Conservation (phyloP, 345 rosid genomes). For the Hibiscus trionum region DNA sequence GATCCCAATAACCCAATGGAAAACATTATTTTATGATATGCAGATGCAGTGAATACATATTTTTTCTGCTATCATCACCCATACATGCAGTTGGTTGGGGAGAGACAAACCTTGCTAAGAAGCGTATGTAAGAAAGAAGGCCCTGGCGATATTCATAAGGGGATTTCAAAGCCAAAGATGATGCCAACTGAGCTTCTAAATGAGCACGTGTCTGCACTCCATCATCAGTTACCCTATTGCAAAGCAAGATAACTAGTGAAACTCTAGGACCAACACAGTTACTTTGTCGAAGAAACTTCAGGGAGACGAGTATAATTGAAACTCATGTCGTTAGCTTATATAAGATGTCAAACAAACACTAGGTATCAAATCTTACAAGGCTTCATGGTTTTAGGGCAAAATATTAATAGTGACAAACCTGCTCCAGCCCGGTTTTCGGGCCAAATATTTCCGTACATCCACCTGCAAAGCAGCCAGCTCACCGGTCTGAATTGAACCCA, state of each 20-base stretch:
- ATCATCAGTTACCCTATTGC: constrained; percentile 82
- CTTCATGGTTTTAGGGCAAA: background rate
- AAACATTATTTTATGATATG: background rate
- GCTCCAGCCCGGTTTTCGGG: constrained; percentile 97
- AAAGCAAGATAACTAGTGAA: constrained; percentile 3
- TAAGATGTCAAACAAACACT: constrained; percentile 4
- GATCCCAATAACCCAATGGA: background rate
- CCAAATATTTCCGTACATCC: constrained; percentile 89
- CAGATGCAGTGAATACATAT: background rate
- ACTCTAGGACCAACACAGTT: constrained; percentile 1
- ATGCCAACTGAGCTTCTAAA: constrained; percentile 92
- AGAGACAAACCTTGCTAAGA: constrained; percentile 65
- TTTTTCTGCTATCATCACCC: background rate
- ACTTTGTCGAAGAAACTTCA: background rate
- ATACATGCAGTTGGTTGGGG: background rate
- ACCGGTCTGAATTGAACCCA: constrained; percentile 75
- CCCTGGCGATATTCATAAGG: constrained; percentile 87
- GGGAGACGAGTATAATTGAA: background rate
- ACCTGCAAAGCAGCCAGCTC: constrained; percentile 94
- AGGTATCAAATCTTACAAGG: background rate
- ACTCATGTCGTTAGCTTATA: background rate
- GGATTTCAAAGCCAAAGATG: constrained; percentile 76
- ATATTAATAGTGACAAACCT: constrained; percentile 39
- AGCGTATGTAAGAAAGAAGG: constrained; percentile 87
- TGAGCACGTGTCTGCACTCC: constrained; percentile 95